A percentile compares a stretch with the other conserved stretches of the same genome.
Evolutionary conservation across 164 flowering plant genomes (phyloP).

Genomic region (Annona cherimola): DNA sequence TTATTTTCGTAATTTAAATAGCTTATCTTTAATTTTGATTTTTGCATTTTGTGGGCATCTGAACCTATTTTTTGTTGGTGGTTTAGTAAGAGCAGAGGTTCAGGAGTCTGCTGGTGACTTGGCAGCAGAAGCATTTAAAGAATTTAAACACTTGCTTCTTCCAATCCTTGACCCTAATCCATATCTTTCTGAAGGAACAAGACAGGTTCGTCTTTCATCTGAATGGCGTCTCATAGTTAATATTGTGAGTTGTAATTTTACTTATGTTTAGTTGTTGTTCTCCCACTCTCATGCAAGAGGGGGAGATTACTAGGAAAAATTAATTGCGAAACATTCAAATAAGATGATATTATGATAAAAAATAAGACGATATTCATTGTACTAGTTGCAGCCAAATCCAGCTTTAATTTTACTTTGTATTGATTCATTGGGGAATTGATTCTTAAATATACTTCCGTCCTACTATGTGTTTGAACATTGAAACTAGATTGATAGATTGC

Average conservation of each 20-base stretch:
- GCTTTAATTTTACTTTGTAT: too few species aligned
- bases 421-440: too few species aligned
- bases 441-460: too few species aligned
- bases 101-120: constrained; percentile 44
- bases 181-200: constrained; percentile 88
- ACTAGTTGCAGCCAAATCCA: too few species aligned
- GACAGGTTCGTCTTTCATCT: constrained; percentile 51
- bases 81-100: constrained; percentile 44
- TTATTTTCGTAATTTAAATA: not conserved
- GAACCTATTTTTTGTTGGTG: not conserved
- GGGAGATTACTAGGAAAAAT: too few species aligned
- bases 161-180: constrained; percentile 84
- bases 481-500: too few species aligned
- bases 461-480: too few species aligned
- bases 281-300: too few species aligned
- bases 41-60: not conserved
- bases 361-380: too few species aligned
- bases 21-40: not conserved
- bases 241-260: not conserved
- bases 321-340: too few species aligned
- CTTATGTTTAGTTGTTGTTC: not conserved
- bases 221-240: too few species aligned
- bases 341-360: too few species aligned
- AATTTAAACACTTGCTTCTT: constrained; percentile 78
- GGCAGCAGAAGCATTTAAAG: constrained; percentile 52